These are phyloP conservation scores for Pilasporangium apinafurcum DNA, from an alignment of 352 stramenopile species.

Conservation along the genomic window DNA sequence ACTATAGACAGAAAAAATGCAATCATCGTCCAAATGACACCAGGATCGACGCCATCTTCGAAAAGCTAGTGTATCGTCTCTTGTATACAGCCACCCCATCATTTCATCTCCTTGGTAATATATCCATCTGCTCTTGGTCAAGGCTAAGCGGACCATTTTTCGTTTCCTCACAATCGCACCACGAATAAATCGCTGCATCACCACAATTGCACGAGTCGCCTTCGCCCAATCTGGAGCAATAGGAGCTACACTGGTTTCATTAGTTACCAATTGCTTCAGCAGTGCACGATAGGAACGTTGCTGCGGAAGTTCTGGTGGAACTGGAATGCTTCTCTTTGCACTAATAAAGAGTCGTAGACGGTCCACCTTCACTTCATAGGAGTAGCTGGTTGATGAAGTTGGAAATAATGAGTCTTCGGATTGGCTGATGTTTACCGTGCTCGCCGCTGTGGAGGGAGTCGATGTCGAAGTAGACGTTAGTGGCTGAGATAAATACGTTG, in stretches of 20 bases:
- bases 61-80: slow-evolving; percentile 82
- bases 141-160: slow-evolving; percentile 50
- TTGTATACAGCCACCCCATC: slow-evolving; percentile 80
- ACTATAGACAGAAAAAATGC: slow-evolving; percentile 60
- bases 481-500: slow-evolving; percentile 9
- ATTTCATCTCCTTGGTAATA: slow-evolving; percentile 52
- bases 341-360: slow-evolving; percentile 69
- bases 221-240: slow-evolving; percentile 60
- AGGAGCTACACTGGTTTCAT: slow-evolving; percentile 29
- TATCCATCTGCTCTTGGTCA: slow-evolving; percentile 50
- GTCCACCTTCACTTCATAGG: slow-evolving; percentile 69
- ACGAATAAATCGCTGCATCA: slow-evolving; percentile 79
- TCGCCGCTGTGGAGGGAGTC: slow-evolving; percentile 3
- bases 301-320: slow-evolving; percentile 13
- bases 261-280: slow-evolving; percentile 72
- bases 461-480: slow-evolving; percentile 4
- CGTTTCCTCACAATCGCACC: slow-evolving; percentile 61
- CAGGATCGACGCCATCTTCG: slow-evolving; percentile 75
- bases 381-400: slow-evolving; percentile 34
- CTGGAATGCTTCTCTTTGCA: slow-evolving; percentile 25
- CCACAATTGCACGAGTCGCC: slow-evolving; percentile 63
- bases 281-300: slow-evolving; percentile 70
- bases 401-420: slow-evolving; percentile 12
- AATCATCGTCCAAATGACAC: slow-evolving; percentile 71
- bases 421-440: slow-evolving; percentile 10